Evolutionary conservation across 2,329 filamentous ascomycete species (phyloP).

Genomic region (Alternaria sp.): DNA sequence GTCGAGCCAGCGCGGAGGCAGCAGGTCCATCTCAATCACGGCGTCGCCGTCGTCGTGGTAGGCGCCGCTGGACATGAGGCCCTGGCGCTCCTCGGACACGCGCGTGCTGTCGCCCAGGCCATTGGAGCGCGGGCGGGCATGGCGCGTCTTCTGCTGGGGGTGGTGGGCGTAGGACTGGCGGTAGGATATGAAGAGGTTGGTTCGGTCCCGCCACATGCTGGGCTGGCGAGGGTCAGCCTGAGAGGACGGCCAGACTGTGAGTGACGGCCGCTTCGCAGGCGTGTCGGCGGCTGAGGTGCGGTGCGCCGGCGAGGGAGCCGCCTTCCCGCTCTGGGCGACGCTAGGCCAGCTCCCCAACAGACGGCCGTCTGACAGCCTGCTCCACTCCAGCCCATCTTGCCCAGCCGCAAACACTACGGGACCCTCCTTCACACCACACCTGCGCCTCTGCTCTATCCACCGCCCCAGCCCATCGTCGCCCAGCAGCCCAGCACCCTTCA

Average conservation of each 20-base stretch:
- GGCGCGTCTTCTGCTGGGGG: slow-evolving; percentile 81
- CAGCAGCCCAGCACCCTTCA: neutral
- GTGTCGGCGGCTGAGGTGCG: slow-evolving; percentile 4
- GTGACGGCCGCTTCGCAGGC: neutral
- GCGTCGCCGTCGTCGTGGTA: slow-evolving; percentile 89
- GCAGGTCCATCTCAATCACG: slow-evolving; percentile 96
- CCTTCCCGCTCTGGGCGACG: slow-evolving; percentile 17
- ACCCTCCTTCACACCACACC: slow-evolving; percentile 27
- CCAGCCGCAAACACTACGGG: slow-evolving; percentile 38
- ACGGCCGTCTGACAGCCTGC: slow-evolving; percentile 29
- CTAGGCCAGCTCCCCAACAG: slow-evolving; percentile 24
- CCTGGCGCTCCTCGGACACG: slow-evolving; percentile 71
- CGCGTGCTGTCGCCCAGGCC: slow-evolving; percentile 55
- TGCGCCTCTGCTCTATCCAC: slow-evolving; percentile 17
- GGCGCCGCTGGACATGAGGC: slow-evolving; percentile 80
- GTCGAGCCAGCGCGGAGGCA: slow-evolving; percentile 95
- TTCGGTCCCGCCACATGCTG: slow-evolving; percentile 97
- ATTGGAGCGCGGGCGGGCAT: slow-evolving; percentile 60
- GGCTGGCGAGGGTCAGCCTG: slow-evolving; percentile 30
- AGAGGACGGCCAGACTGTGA: neutral
- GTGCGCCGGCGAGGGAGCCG: slow-evolving; percentile 5
- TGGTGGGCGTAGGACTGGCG: slow-evolving; percentile 98
- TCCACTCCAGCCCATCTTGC: slow-evolving; percentile 28
- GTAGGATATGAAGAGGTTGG: slow-evolving; percentile 99
- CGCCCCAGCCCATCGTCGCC: neutral